Percentiles rank a stretch among this genome's conserved stretches.
phyloP scores from a whole-genome alignment of 352 stramenopile species.

The Stramenopiles sp. region DNA sequence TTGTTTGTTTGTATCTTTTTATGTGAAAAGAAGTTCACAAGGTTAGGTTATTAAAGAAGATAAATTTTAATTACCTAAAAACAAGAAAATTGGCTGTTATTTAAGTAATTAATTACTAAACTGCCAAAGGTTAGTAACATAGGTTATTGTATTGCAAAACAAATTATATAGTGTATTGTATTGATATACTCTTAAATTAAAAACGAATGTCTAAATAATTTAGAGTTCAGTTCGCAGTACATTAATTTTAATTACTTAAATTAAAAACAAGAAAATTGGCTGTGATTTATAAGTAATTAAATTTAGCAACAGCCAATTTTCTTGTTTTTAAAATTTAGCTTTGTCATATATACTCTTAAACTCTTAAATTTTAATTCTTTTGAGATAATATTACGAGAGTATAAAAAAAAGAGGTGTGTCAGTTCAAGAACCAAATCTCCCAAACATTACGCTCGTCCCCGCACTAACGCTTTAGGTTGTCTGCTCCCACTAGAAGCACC shows the following conservation, averaged over 20 bases:
- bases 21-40: background rate
- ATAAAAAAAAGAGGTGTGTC: background rate
- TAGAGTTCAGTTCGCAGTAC: no score
- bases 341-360: background rate
- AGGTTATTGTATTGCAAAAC: no score
- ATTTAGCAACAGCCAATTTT: background rate
- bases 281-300: background rate
- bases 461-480: no score
- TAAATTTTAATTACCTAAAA: background rate
- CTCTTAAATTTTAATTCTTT: background rate
- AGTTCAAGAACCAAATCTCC: background rate
- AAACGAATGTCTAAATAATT: no score
- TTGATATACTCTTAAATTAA: no score
- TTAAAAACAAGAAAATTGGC: background rate
- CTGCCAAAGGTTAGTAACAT: no score
- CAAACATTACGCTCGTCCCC: background rate
- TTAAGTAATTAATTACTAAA: no score
- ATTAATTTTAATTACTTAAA: background rate
- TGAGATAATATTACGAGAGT: background rate
- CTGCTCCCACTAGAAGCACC: no score
- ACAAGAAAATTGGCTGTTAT: no score
- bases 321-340: background rate
- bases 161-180: no score
- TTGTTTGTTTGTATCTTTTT: background rate
- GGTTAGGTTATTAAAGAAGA: background rate